Evolutionary conservation across 2,329 filamentous ascomycete species (phyloP).

Genomic region (Periconia sp.): DNA sequence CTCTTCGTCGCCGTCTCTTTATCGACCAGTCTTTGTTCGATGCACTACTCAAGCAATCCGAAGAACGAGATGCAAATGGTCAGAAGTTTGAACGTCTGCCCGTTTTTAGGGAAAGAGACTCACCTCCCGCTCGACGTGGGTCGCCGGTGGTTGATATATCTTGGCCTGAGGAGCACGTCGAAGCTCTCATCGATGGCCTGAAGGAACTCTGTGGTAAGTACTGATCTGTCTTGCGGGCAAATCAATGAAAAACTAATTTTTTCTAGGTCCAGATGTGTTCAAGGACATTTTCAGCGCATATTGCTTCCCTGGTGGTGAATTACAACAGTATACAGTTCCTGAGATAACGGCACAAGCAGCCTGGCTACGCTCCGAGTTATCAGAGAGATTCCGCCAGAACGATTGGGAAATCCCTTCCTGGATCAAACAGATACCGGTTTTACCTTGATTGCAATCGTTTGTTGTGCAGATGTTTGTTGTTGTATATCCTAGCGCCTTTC

Average conservation of each 20-base stretch:
- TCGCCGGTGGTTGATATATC: slow-evolving; percentile 11
- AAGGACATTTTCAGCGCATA: slow-evolving; percentile 28
- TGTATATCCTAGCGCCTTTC: neutral
- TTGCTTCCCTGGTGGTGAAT: slow-evolving; percentile 23
- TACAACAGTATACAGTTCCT: slow-evolving; percentile 32
- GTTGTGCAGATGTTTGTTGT: neutral
- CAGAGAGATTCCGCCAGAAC: slow-evolving; percentile 14
- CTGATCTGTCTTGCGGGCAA: neutral
- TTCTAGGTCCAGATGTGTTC: slow-evolving; percentile 26
- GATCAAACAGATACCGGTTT: slow-evolving; percentile 28
- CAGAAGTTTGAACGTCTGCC: slow-evolving; percentile 41
- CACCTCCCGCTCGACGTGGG: slow-evolving; percentile 15
- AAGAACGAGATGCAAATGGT: slow-evolving; percentile 44
- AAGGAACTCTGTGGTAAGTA: slow-evolving; percentile 27
- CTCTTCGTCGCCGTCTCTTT: slow-evolving; percentile 6
- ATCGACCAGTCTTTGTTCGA: slow-evolving; percentile 11
- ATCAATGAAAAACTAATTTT: neutral
- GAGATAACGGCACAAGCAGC: slow-evolving; percentile 30
- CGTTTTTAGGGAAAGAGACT: slow-evolving; percentile 39
- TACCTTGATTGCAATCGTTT: slow-evolving; percentile 11
- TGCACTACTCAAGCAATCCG: slow-evolving; percentile 13
- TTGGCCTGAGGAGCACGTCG: slow-evolving; percentile 37
- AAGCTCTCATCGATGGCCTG: slow-evolving; percentile 36
- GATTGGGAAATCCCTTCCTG: slow-evolving; percentile 27
- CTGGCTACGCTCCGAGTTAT: slow-evolving; percentile 19